phyloP scores from a whole-genome alignment of 768 basidiomycete species.

The Boletus reticulatus region DNA sequence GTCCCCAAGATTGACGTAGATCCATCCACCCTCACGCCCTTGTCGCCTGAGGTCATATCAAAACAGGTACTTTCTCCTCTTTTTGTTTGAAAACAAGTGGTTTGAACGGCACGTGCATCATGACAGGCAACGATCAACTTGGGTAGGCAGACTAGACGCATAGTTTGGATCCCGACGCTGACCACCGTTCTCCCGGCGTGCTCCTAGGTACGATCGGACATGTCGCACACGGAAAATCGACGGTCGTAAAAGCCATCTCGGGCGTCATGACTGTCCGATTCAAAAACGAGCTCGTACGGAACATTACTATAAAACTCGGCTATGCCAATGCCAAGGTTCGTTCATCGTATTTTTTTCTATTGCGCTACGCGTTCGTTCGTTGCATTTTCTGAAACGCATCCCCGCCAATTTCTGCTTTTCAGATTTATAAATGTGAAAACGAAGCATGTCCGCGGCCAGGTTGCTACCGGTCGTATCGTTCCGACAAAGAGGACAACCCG shows the following conservation, averaged over 20 bases:
- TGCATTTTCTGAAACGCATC: not conserved
- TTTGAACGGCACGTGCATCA: constrained; percentile 5
- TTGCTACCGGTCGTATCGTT: constrained; percentile 91
- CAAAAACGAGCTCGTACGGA: constrained; percentile 98
- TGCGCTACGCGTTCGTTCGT: not conserved
- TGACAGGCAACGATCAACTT: constrained; percentile 89
- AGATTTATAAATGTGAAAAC: constrained; percentile 99
- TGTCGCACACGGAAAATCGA: constrained; percentile 97
- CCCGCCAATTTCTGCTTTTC: constrained; percentile 5
- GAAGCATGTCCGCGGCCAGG: constrained; percentile 90
- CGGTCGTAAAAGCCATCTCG: constrained; percentile 97
- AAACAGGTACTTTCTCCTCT: constrained; percentile 65
- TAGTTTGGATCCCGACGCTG: not conserved
- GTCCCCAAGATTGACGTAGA: constrained; percentile 76
- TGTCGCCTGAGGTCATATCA: constrained; percentile 88
- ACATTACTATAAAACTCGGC: constrained; percentile 99
- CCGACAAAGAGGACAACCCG: constrained; percentile 91
- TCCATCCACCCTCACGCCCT: constrained; percentile 75
- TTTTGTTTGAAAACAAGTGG: not conserved
- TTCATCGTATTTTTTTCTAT: constrained; percentile 10
- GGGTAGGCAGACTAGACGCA: constrained; percentile 43
- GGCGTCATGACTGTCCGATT: constrained; percentile 98
- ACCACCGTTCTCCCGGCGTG: constrained; percentile 5
- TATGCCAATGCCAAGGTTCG: constrained; percentile 98
- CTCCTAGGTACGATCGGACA: constrained; percentile 92